Conservation (phyloP, 2,329 filamentous ascomycete species). For the Onygena corvina region DNA sequence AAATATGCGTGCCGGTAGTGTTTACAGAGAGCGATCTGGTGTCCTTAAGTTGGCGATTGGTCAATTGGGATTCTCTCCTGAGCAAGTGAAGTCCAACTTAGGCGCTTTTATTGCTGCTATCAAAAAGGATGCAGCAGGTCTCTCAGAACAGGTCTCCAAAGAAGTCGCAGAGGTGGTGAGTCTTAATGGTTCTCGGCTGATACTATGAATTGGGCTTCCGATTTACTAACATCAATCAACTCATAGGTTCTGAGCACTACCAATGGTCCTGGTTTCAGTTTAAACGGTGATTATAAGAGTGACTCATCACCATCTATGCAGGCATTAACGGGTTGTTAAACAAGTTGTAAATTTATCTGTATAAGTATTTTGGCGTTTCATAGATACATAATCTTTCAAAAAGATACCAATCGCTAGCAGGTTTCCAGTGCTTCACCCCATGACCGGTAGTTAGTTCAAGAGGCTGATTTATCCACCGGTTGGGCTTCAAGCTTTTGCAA, state of each 20-base stretch:
- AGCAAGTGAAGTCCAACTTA: constrained; percentile 75
- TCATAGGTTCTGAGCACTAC: constrained; percentile 77
- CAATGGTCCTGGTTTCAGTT: constrained; percentile 69
- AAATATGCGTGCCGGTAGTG: constrained; percentile 69
- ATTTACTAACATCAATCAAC: constrained; percentile 49
- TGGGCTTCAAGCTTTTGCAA: constrained; percentile 37
- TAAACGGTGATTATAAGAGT: constrained; percentile 66
- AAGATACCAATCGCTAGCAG: constrained; percentile 16
- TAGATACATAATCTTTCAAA: constrained; percentile 22
- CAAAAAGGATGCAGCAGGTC: constrained; percentile 59
- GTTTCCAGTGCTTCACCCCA: constrained; percentile 31
- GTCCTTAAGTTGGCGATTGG: constrained; percentile 84
- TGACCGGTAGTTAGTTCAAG: constrained; percentile 26
- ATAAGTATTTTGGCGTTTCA: constrained; percentile 32
- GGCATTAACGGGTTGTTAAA: constrained; percentile 34
- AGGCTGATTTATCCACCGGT: neutral
- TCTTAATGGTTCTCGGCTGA: constrained; percentile 11
- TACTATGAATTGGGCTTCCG: constrained; percentile 31
- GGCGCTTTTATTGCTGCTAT: constrained; percentile 61
- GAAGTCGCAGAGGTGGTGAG: constrained; percentile 58
- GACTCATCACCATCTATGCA: constrained; percentile 46
- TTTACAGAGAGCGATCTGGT: constrained; percentile 76
- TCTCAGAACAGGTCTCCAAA: constrained; percentile 57
- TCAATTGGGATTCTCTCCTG: constrained; percentile 76
- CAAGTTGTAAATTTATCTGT: constrained; percentile 12